Percentiles rank a stretch among this genome's conserved stretches.
Evolutionary conservation across 2,329 filamentous ascomycete species (phyloP).

Genomic region (Biscogniauxia sp.): DNA sequence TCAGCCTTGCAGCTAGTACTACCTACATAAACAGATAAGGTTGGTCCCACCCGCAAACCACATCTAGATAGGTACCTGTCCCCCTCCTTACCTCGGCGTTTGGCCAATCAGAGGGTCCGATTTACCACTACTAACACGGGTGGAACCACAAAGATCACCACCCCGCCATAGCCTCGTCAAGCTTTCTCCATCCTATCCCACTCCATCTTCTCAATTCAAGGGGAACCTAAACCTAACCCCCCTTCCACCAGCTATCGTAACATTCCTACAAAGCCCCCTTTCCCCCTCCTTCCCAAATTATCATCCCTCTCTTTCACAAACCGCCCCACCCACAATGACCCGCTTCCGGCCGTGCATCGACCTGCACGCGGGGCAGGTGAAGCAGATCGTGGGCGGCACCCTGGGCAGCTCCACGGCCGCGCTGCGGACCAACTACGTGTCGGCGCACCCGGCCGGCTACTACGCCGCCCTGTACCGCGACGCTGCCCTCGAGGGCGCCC

Average conservation of each 20-base stretch:
- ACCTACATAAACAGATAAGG: no score
- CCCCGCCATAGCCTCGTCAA: slow-evolving; percentile 23
- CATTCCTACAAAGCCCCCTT: neutral
- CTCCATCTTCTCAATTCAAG: no score
- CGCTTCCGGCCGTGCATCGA: slow-evolving; percentile 96
- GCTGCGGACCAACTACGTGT: slow-evolving; percentile 91
- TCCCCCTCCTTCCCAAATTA: no score
- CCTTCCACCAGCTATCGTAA: neutral
- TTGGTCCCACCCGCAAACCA: neutral
- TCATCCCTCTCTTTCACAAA: no score
- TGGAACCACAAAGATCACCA: neutral
- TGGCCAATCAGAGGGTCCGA: slow-evolving; percentile 16
- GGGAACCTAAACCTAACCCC: no score
- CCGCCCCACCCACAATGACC: slow-evolving; percentile 63
- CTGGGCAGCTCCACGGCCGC: slow-evolving; percentile 64
- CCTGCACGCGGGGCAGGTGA: slow-evolving; percentile 93
- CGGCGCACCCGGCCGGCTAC: slow-evolving; percentile 74
- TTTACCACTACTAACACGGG: neutral
- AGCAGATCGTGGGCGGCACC: slow-evolving; percentile 97
- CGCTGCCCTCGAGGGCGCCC: slow-evolving; percentile 71
- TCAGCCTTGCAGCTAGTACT: slow-evolving; percentile 13
- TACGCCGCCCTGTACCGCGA: slow-evolving; percentile 81
- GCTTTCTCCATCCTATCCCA: no score
- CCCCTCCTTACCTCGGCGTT: no score
- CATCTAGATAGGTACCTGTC: neutral